Evolutionary conservation across 2,329 filamentous ascomycete genomes (phyloP), one percentile per base, ranked within the genome.

Genomic region (Cladosporium colombiae): DNA sequence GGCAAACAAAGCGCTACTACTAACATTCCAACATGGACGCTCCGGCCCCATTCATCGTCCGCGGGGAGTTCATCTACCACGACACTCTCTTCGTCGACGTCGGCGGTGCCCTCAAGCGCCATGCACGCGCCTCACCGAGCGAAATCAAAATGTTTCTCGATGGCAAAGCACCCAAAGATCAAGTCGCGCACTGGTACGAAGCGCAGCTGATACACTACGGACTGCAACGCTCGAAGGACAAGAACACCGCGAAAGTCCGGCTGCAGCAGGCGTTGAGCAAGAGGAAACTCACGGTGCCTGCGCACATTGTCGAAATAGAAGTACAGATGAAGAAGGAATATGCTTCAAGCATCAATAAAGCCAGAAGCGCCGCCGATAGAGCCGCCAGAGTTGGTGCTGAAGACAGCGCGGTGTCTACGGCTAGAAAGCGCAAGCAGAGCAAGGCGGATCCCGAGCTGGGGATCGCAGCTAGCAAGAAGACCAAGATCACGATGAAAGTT

Each of bases 201-300:
- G 86, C 87, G 0, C 86, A 89, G 68, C 80, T 89, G 13, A 75
- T 87, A 4, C 87, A 89, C 75, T 89, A 89, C 75, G 86, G 85
- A 1, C 78, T 89, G 0, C 79, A 78, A 7, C 80, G 81, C 0
- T 86, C 84, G 21, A 86, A 86, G 70, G 81, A 81, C 53, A 89
- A 89, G 75, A 81, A 84, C 25, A 81, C 82, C 0, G 86, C 86
- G 11, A 85, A 86, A 65, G 83, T 87, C 77, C 78, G 86, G 2
- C 76, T 90, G 18, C 80, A 84, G n/a, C 83, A 87, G 68, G 85
- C 86, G 8, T 72, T 88, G 66, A 84, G 82, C 40, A 75, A 74
- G 2, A 81, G 80, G 1, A 76, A 75, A 2, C 73, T 89, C 5
- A 74, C 76, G 0, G 81, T 89, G 3, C 86, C 87, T 0, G 56